Evolutionary conservation across 2,329 filamentous ascomycete genomes (phyloP).

Genomic region (Purpureocillium lavendulum): DNA sequence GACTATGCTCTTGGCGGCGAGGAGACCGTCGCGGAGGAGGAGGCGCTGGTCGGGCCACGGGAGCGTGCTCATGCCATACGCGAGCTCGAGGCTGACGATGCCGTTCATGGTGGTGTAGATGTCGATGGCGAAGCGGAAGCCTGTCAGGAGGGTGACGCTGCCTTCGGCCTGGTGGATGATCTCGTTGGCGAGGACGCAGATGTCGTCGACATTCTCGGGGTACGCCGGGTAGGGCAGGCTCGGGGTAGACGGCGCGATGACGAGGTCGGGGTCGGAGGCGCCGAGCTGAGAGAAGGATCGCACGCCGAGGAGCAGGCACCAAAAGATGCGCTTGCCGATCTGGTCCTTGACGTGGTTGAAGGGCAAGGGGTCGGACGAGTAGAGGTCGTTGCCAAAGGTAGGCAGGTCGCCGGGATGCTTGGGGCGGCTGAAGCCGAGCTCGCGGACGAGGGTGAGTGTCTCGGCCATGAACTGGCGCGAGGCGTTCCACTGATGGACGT

Average conservation of each 20-base stretch:
- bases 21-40: conserved; percentile 62
- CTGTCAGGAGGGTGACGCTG: conserved; percentile 61
- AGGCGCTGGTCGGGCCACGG: conserved; percentile 72
- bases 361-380: conserved; percentile 30
- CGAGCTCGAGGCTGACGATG: conserved; percentile 70
- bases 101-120: conserved; percentile 76
- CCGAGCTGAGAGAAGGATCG: conserved; percentile 73
- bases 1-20: conserved; percentile 60
- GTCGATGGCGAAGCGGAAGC: conserved; percentile 72
- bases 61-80: conserved; percentile 69
- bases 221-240: conserved; percentile 70
- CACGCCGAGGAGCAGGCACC: conserved; percentile 69
- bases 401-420: conserved; percentile 31
- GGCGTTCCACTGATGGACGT: conserved; percentile 60
- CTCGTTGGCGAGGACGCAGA: conserved; percentile 64
- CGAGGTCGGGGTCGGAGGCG: conserved; percentile 59
- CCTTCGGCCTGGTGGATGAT: conserved; percentile 63
- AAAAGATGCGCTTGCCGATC: conserved; percentile 73
- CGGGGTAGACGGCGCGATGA: conserved; percentile 68
- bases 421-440: conserved; percentile 56
- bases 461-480: conserved; percentile 66
- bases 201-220: conserved; percentile 76
- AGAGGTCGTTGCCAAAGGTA: conserved; percentile 30
- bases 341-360: conserved; percentile 67
- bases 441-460: conserved; percentile 58